Base-by-base conservation (phyloP, 2,329 filamentous ascomycete genomes). In the Hymenotorrendiella dingleyae region DNA sequence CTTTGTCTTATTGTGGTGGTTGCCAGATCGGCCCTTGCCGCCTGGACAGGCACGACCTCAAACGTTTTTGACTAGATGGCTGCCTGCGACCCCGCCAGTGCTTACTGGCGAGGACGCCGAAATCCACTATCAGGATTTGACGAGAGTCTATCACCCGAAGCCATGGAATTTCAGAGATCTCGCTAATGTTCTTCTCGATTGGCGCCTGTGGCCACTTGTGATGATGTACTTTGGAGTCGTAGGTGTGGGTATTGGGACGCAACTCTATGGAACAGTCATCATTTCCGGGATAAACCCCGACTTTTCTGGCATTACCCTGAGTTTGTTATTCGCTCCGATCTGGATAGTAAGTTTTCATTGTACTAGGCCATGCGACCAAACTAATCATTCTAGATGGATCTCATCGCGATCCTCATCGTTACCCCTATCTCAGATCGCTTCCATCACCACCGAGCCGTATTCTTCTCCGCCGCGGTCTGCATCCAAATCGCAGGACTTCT, bases 141-240 rank as follows among this genome's bases (percentile, higher is more conserved):
- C 75, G 38, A 76, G 86, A 41, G 87, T 93, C 0, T 94, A 95
- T 61, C 82, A 89, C 55, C 70, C 78, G 11, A 73, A 79, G 1
- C 72, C 78, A 3, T 95, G 89, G 89, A 81, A 71, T 1, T 53
- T 86, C 48, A 77, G 68, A 41, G 87, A 95, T 53, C 69, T 95
- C 1, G 68, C 70, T 19, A 67, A 70, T 19, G 85, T 94, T 1
- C 67, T 94, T 22, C 71, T 85, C 26, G 89, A 95, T 64, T 94
- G 88, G 89, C 78, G 88, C 3, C 71, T 94, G 14, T 95, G 87
- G 84, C 89, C 89, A 1, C 65, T 95, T 52, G 74, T 83, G 1
- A 60, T 94, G 40, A 95, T 95, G 89, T 95, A 95, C 66, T 94
- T 95, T 66, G 89, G 89, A 16, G 89, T 95, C 3, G 89, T 95